Evolutionary conservation across 495 filamentous ascomycete species (phyloP).

Genomic region (Bombardia bombarda): DNA sequence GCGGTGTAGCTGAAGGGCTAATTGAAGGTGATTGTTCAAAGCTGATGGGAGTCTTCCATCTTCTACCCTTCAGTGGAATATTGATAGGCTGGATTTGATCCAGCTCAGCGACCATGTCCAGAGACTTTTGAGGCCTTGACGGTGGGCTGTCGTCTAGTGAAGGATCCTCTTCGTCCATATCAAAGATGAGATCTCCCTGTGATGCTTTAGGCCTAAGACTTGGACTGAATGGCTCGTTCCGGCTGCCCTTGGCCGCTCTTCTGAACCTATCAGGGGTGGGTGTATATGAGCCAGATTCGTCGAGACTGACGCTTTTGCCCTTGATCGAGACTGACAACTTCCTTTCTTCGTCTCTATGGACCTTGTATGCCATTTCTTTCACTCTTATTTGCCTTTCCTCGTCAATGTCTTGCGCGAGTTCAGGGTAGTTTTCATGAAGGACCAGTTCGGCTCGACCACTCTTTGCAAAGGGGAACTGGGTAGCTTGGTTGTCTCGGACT

Average conservation of each 20-base stretch:
- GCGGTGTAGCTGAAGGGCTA: neutral
- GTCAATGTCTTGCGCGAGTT: conserved; percentile 40
- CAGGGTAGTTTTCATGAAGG: conserved; percentile 64
- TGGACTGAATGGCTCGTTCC: conserved; percentile 46
- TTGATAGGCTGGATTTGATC: conserved; percentile 16
- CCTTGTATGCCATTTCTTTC: conserved; percentile 49
- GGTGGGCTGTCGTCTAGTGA: conserved; percentile 13
- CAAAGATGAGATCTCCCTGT: conserved; percentile 75
- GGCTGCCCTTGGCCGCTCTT: conserved; percentile 36
- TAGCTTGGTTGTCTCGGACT: conserved; percentile 73
- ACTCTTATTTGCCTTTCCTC: conserved; percentile 42
- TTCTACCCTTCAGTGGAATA: conserved; percentile 15
- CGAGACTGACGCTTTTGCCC: conserved; percentile 43
- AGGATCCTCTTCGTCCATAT: conserved; percentile 76
- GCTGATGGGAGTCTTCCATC: conserved; percentile 2
- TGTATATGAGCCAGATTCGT: conserved; percentile 44
- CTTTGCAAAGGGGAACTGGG: conserved; percentile 63
- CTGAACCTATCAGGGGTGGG: conserved; percentile 47
- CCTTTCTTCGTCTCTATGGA: conserved; percentile 51
- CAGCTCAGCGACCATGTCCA: conserved; percentile 2
- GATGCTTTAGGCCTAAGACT: conserved; percentile 58
- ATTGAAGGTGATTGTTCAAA: neutral
- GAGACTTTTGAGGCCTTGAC: conserved; percentile 6
- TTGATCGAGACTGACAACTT: conserved; percentile 40
- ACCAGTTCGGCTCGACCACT: conserved; percentile 63